Evolutionary conservation across 2,329 filamentous ascomycete genomes (phyloP), one percentile per base, ranked within the genome.

Genomic region (Neoscytalidium dimidiatum): DNA sequence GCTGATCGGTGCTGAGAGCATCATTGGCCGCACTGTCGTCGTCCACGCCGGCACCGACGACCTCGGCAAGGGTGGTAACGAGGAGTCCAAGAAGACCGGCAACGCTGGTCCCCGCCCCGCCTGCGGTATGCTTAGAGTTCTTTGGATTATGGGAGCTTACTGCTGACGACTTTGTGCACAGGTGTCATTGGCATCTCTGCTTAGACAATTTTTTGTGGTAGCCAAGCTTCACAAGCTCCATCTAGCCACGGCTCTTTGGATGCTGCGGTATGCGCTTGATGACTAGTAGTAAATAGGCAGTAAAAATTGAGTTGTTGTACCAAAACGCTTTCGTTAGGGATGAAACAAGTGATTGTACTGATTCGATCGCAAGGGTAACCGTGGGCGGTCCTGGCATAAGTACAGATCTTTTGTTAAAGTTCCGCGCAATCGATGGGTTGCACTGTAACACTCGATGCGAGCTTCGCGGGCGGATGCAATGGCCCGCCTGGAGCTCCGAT

Each of bases 81-180:
- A 94, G 83, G 93, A 98, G 85, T 97, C 92, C 76, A 92, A 96
- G 86, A 97, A 96, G 90, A 99, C 95, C 70, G 95, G 95, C 72
- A 99, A 98, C 80, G 95, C 95, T 78, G 95, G 95, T 75, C 80
- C 84, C 73, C 92, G 95, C 78, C 95, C 95, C 78, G 95, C 95
- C 79, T 99, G 95, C 83, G 95, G 95, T 92, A 61, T 51, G n/a
- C n/a, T n/a, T n/a, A n/a, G n/a, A n/a, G 63, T 53, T 28, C 58
- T 64, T 62, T 26, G 23, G 29, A 58, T 38, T 44, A 6, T 68
- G 67, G 69, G 65, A 21, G 3, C 13, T 6, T 17, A 19, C 26
- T 33, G 49, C 23, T 57, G 62, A 23, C 41, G 48, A 91, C 60
- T 64, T 43, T 21, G 26, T 19, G 9, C 14, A 35, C 56, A 71